A percentile compares a stretch with the other conserved stretches of the same genome.
Conservation (phyloP, 2,329 filamentous ascomycete species). For the Paecilomyces niveus region DNA sequence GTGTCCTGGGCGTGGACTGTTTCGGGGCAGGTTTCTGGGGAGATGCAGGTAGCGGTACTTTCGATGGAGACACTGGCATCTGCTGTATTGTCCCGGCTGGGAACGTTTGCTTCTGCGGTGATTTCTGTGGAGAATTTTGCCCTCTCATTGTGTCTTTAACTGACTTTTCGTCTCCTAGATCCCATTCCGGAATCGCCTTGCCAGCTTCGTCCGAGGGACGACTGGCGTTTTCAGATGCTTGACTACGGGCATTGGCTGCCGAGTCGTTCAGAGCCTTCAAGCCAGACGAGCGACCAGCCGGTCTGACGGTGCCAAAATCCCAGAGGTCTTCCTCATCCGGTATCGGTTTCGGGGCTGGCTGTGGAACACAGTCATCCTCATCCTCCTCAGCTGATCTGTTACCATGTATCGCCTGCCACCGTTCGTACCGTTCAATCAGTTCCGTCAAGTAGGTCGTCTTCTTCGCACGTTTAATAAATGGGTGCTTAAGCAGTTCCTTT, state of each 20-base stretch:
- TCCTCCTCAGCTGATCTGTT: conserved; percentile 61
- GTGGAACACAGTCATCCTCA: conserved; percentile 42
- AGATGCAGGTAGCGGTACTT: conserved; percentile 54
- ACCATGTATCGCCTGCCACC: conserved; percentile 79
- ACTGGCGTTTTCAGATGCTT: conserved; percentile 45
- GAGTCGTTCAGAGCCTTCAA: conserved; percentile 72
- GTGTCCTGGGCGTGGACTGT: conserved; percentile 43
- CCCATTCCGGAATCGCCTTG: conserved; percentile 20
- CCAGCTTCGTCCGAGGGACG: conserved; percentile 33
- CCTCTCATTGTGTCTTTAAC: conserved; percentile 23
- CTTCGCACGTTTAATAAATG: conserved; percentile 85
- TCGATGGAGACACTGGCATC: conserved; percentile 46
- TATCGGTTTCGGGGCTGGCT: conserved; percentile 33
- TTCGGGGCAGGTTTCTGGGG: conserved; percentile 48
- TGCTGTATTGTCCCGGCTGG: conserved; percentile 13
- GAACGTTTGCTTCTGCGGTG: conserved; percentile 49
- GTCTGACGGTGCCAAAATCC: conserved; percentile 94
- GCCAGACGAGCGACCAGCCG: conserved; percentile 61
- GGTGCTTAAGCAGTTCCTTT: conserved; percentile 77
- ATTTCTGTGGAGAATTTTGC: conserved; percentile 51
- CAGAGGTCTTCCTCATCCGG: conserved; percentile 77
- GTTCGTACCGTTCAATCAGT: conserved; percentile 80
- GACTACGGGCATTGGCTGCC: conserved; percentile 66
- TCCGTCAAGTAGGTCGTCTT: conserved; percentile 96
- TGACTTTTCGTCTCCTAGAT: conserved; percentile 19